Base-by-base conservation (phyloP, 352 stramenopile genomes). In the Phytophthora tubulina region DNA sequence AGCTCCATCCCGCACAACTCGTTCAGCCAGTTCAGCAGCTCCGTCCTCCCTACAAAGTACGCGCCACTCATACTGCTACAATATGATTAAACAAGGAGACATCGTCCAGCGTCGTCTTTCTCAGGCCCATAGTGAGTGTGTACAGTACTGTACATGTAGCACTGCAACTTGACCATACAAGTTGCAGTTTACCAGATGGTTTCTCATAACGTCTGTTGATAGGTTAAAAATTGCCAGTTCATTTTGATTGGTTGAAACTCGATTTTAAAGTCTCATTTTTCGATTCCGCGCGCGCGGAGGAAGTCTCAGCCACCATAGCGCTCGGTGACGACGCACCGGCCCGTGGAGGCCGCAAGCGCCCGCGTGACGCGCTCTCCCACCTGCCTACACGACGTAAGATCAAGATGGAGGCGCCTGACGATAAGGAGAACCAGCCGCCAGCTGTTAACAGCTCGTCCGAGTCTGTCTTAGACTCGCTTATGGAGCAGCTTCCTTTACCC, bases 11-110 rank as follows among this genome's bases (percentile, higher is more conserved):
- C 79, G 59, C 99, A 92, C 35, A 97, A 88, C 36, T 75, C 74
- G 79, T 99, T 99, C 51, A 99, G 84, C 94, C 98, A 99, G 45
- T 98, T 87, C 35, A 99, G 79, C 54, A 99, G 95, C 73, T 99
- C 95, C 56, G 95, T 97, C 32, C 95, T 88, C n/a, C 94, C 95
- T 49, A 98, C 91, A 83, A 51, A 52, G 45, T 98, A 98, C 62
- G 95, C 95, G 56, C 87, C 56, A 33, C n/a, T 56, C 58, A 65
- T 65, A 3, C 42, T 53, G 33, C 30, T 52, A 13, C 14, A 59
- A 48, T 2, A 36, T 10, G 15, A 15, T 6, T 3, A 38, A 13
- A 17, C 10, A 38, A 38, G 10, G 13, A 17, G 11, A 13, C 46
- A 53, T 53, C 46, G 46, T 53, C 30, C 52, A 45, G n/a, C 48